Evolutionary conservation across 805 yeast species (phyloP).

Genomic region (Wickerhamomyces kurtzmanii): DNA sequence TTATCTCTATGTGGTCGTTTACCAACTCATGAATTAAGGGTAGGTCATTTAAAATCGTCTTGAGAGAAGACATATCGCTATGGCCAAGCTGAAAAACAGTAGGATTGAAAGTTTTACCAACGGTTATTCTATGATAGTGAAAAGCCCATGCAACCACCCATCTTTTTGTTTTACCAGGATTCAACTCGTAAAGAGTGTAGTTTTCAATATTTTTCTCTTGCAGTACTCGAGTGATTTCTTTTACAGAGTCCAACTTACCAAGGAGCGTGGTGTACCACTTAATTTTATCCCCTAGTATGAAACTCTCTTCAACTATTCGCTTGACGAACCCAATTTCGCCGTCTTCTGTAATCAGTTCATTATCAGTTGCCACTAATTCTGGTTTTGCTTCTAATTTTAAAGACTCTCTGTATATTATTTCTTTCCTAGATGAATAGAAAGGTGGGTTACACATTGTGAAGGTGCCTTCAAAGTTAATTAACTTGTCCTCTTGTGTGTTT

Average conservation of each 20-base stretch:
- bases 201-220: slow-evolving; percentile 8
- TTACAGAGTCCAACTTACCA: slow-evolving; percentile 8
- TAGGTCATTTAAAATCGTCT: neutral
- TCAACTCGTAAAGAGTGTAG: slow-evolving; percentile 21
- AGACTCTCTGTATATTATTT: too few species aligned
- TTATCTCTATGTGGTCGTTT: neutral
- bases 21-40: neutral
- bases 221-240: slow-evolving; percentile 6
- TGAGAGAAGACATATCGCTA: neutral
- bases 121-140: slow-evolving; percentile 1
- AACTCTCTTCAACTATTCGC: slow-evolving; percentile 14
- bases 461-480: too few species aligned
- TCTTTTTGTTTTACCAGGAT: slow-evolving; percentile 19
- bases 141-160: slow-evolving; percentile 31
- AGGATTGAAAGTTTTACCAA: neutral
- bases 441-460: too few species aligned
- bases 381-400: too few species aligned
- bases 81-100: too few species aligned
- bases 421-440: too few species aligned
- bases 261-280: slow-evolving; percentile 15
- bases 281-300: slow-evolving; percentile 2
- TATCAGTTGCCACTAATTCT: slow-evolving; percentile 9
- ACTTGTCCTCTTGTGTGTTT: too few species aligned
- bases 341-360: slow-evolving; percentile 15
- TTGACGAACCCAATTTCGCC: too few species aligned